Base-by-base conservation (phyloP, 2,329 filamentous ascomycete species). In the Stachybotrys echinatus region DNA sequence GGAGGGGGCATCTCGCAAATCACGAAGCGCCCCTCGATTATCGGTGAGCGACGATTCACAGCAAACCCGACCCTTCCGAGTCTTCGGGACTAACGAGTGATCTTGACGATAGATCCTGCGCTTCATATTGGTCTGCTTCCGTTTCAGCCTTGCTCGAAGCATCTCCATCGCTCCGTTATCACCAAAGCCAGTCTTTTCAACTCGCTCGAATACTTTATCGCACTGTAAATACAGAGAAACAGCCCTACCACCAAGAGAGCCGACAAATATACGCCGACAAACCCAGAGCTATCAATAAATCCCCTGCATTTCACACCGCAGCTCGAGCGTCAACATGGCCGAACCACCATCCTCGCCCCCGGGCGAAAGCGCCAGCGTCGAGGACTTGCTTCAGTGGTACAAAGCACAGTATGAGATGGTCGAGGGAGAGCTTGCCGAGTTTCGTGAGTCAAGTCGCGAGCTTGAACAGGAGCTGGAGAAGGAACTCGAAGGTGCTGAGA, bases 391-490 rank as follows among this genome's bases (percentile, higher is more conserved):
- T 48, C 80, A 86, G 51, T 96, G 94, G 81, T 99, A 97, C 81
- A 99, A 99, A 76, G 73, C 84, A 48, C 92, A 97, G 68, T 97
- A 97, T 73, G 91, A 95, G 71, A 84, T 90, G 65, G 80, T 99
- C 37, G 94, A 96, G 71, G 77, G 84, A 48, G 94, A 99, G 69
- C 82, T 99, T 53, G 83, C 88, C 54, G 94, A 99, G 63, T 99
- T 99, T 67, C 89, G 96, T 64, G 80, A 89, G 51, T 96, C 91
- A 49, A 96, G 92, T 69, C 88, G 90, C 67, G 94, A 97, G 68
- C 80, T 99, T 23, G 94, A 99, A 70, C 83, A 87, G 45, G 94
- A 97, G 70, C 77, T 99, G 48, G 94, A 99, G 71, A 95, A 92
- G 74, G 94, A 99, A 67, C 86, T 99, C 50, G 92, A 97, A 61